A percentile compares a stretch with the other conserved stretches of the same genome.
These are phyloP conservation scores for Leishmania turanica DNA, from an alignment of 208 protist genomes.

Conservation along the genomic window DNA sequence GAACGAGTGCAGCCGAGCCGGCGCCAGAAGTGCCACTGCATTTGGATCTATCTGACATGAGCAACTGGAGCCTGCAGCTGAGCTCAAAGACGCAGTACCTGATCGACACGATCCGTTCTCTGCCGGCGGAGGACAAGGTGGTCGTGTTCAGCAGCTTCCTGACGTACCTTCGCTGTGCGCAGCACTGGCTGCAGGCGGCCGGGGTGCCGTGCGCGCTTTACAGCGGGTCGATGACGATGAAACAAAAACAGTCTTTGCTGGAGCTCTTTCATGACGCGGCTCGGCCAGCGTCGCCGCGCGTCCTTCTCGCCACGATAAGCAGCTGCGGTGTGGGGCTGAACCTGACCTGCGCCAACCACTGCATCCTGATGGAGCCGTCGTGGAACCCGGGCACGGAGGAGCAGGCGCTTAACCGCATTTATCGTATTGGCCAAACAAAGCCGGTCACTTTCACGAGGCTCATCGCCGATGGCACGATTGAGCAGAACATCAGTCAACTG, in stretches of 20 bases:
- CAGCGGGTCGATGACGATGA: slow-evolving; percentile 45
- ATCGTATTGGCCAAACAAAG: slow-evolving; percentile 92
- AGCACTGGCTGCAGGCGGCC: slow-evolving; percentile 55
- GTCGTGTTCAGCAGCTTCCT: slow-evolving; percentile 96
- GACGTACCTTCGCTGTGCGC: slow-evolving; percentile 90
- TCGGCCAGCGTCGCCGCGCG: slow-evolving; percentile 31
- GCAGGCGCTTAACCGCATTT: slow-evolving; percentile 91
- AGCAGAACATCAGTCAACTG: slow-evolving; percentile 96
- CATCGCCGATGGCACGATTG: slow-evolving; percentile 94
- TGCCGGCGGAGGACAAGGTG: slow-evolving; percentile 73
- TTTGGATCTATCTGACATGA: slow-evolving; percentile 33
- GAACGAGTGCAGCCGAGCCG: neutral
- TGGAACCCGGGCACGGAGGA: slow-evolving; percentile 93
- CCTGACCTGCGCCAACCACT: slow-evolving; percentile 91
- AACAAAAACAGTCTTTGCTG: slow-evolving; percentile 71
- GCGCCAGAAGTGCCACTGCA: slow-evolving; percentile 13
- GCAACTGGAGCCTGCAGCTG: slow-evolving; percentile 42
- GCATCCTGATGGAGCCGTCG: slow-evolving; percentile 92
- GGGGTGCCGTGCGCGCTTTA: slow-evolving; percentile 53
- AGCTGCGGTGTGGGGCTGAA: slow-evolving; percentile 95
- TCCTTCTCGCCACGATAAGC: slow-evolving; percentile 89
- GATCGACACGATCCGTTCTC: slow-evolving; percentile 33
- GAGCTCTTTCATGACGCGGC: slow-evolving; percentile 23
- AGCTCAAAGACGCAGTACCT: slow-evolving; percentile 77
- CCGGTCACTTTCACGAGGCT: slow-evolving; percentile 94